Evolutionary conservation across 139 green algal genomes (phyloP).

Genomic region (Chlamydomonas applanata): DNA sequence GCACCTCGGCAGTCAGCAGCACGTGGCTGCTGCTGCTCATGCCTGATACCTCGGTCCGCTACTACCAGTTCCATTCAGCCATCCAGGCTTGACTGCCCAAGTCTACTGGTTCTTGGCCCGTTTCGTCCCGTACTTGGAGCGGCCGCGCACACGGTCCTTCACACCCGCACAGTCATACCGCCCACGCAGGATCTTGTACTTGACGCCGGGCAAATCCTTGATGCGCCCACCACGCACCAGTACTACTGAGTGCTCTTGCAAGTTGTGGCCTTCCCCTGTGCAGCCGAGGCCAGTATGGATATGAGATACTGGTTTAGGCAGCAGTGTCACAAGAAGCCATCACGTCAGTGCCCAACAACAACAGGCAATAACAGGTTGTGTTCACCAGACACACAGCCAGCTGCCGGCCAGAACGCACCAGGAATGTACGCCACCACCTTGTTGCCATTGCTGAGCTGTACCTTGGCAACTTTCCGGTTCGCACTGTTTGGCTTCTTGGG

Average conservation of each 20-base stretch:
- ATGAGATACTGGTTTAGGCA: no score
- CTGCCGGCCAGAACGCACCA: no score
- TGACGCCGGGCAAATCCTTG: conserved; percentile 78
- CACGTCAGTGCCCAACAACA: no score
- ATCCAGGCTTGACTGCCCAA: no score
- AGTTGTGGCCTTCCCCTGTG: conserved; percentile 51
- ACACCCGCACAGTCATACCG: conserved; percentile 67
- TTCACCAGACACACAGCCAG: no score
- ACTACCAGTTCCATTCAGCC: no score
- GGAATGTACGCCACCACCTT: conserved; percentile 59
- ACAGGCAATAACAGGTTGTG: no score
- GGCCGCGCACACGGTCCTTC: conserved; percentile 46
- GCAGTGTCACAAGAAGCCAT: no score
- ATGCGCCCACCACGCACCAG: conserved; percentile 74
- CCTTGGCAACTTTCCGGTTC: conserved; percentile 51
- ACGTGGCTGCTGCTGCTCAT: no score
- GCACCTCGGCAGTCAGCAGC: no score
- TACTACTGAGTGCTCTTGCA: conserved; percentile 88
- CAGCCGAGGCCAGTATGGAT: not conserved
- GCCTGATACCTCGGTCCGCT: no score
- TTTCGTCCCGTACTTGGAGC: conserved; percentile 75
- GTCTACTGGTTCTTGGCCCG: conserved; percentile 21
- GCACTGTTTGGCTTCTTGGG: conserved; percentile 68
- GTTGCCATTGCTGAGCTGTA: conserved; percentile 50
- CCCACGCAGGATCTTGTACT: conserved; percentile 10